Base-by-base conservation (phyloP, 2,329 filamentous ascomycete genomes). In the Penicillium decumbens region DNA sequence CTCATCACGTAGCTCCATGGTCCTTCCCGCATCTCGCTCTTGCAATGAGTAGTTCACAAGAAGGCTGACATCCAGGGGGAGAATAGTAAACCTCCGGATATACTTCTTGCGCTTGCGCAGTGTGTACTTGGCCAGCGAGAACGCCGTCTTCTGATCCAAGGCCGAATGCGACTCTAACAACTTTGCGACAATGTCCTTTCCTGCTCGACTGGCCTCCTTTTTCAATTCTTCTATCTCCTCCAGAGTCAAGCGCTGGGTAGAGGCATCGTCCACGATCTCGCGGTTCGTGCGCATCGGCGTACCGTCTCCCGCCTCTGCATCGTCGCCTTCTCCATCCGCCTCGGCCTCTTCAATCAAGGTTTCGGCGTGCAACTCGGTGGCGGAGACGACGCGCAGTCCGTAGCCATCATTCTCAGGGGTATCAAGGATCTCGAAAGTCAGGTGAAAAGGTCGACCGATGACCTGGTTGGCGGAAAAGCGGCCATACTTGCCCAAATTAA, bases 71-170 rank as follows among this genome's bases (percentile, higher is more conserved):
- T 96, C 90, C 59, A 97, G 73, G 0, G 92, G 92, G 44, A 95
- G 70, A 1, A 93, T 82, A 0, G 87, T 89, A 64, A 98, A 97
- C 10, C 90, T 80, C 62, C 87, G 85, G 56, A 97, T 80, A 67
- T 95, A 97, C 72, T 98, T 98, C 67, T 85, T 91, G 56, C 88
- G 87, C 75, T 98, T 98, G 40, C 95, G 79, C 15, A 97, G 76
- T 64, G 93, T 95, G 72, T 98, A 98, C 70, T 98, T 98, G 38
- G 92, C 91, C 50, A 96, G 76, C 2, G 90, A 95, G 65, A 95
- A 98, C 0, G 84, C 80, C 0, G 93, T 97, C 77, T 98, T 98
- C 73, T 97, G 87, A 59, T 95, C 90, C 38, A 98, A 79, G 1
- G 86, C 88, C 15, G 88, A 85, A 70, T 98, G 93, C 38, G 90